Conservation (phyloP, 83 land plant species). For the Thuja plicata region DNA sequence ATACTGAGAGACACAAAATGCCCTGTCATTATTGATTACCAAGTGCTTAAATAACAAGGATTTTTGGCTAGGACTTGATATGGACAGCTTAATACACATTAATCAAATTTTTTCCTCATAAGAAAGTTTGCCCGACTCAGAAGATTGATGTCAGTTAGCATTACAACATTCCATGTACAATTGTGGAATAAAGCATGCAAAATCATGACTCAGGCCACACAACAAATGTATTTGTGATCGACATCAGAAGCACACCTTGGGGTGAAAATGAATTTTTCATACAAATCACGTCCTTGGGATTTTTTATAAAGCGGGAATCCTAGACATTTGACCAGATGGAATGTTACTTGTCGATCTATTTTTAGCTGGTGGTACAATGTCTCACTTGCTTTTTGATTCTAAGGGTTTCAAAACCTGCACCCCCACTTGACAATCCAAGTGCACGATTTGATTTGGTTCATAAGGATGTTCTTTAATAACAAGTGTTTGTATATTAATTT, state of each 20-base stretch:
- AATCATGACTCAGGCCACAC: slow-evolving; percentile 1
- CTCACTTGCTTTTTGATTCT: slow-evolving; percentile 64
- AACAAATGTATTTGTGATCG: slow-evolving; percentile 7
- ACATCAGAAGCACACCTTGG: background rate
- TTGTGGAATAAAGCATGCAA: background rate
- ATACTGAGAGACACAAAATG: background rate
- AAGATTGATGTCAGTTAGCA: slow-evolving; percentile 13
- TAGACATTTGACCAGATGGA: slow-evolving; percentile 49
- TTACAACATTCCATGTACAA: slow-evolving; percentile 1
- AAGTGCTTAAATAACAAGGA: background rate
- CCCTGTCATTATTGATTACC: background rate
- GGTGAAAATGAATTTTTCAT: background rate
- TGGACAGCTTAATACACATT: slow-evolving; percentile 12
- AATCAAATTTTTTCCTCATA: background rate
- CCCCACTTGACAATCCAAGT: slow-evolving; percentile 53
- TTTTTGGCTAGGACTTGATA: slow-evolving; percentile 3
- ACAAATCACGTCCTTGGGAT: slow-evolving; percentile 59
- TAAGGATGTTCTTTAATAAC: slow-evolving; percentile 67
- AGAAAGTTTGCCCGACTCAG: background rate
- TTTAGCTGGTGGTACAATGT: slow-evolving; percentile 53
- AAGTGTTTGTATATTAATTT: slow-evolving; percentile 45
- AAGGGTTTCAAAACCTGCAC: slow-evolving; percentile 58
- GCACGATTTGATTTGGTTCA: slow-evolving; percentile 66
- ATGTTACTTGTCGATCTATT: slow-evolving; percentile 69
- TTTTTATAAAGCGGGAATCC: slow-evolving; percentile 68